These are phyloP conservation scores for Russula sp. DNA, from an alignment of 768 basidiomycete genomes.

Conservation along the genomic window DNA sequence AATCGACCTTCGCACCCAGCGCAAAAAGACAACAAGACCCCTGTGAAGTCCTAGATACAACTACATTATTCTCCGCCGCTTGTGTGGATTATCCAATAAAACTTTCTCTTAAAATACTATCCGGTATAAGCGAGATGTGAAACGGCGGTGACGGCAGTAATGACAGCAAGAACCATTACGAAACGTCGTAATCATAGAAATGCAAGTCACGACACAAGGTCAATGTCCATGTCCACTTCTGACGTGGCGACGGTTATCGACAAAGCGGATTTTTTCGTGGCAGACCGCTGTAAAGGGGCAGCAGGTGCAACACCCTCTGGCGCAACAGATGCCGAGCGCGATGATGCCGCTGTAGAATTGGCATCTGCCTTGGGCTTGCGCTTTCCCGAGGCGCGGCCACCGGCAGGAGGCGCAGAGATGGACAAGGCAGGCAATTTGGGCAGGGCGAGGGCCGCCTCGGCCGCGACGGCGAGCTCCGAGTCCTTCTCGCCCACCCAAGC, in stretches of 20 bases:
- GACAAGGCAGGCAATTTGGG: conserved; percentile 23
- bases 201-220: conserved; percentile 16
- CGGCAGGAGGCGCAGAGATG: conserved; percentile 1
- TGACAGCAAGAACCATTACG: not conserved
- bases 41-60: conserved; percentile 20
- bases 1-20: conserved; percentile 5
- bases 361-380: conserved; percentile 22
- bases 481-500: conserved; percentile 86
- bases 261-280: conserved; percentile 19
- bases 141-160: not conserved
- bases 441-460: conserved; percentile 14
- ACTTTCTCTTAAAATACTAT: conserved; percentile 4
- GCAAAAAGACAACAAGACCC: conserved; percentile 20
- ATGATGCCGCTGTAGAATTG: conserved; percentile 23
- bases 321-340: conserved; percentile 21
- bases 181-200: not conserved
- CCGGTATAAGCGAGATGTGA: conserved; percentile 1
- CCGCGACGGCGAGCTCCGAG: conserved; percentile 46
- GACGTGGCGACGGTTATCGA: conserved; percentile 22
- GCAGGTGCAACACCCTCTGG: conserved; percentile 12
- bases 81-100: conserved; percentile 13
- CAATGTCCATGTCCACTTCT: conserved; percentile 20
- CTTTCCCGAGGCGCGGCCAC: conserved; percentile 14
- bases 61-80: conserved; percentile 15
- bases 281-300: conserved; percentile 12